These are phyloP conservation scores for Lantana camara DNA, from an alignment of 257 asterid species.

Conservation along the genomic window DNA sequence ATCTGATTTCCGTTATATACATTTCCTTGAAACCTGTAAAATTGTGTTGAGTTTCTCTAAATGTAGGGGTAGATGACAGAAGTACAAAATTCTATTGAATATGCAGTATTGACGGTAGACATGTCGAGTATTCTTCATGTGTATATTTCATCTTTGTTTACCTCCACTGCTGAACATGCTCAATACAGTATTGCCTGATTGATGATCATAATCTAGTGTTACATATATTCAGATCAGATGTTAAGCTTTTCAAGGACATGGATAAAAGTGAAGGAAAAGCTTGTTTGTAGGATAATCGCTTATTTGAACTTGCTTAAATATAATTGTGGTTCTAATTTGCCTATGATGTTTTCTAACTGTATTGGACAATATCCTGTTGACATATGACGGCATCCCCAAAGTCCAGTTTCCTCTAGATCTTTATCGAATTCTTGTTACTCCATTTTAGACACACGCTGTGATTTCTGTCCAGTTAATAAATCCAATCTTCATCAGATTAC, in stretches of 20 bases:
- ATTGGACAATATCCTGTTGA: conserved; percentile 5
- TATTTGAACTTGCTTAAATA: neutral
- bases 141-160: neutral
- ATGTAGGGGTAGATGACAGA: neutral
- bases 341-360: neutral
- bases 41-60: neutral
- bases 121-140: neutral
- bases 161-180: neutral
- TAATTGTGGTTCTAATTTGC: neutral
- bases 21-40: neutral
- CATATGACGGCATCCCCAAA: neutral
- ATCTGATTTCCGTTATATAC: neutral
- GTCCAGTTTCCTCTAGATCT: neutral
- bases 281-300: neutral
- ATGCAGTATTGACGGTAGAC: neutral
- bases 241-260: neutral
- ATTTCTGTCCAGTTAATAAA: neutral
- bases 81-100: neutral
- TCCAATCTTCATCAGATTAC: conserved; percentile 12
- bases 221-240: neutral
- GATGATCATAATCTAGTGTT: conserved; percentile 10
- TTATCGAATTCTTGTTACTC: neutral
- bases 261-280: neutral
- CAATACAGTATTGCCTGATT: neutral
- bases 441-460: neutral